Base-by-base conservation (phyloP, 495 filamentous ascomycete species). In the Hypoxylon subgilvum region DNA sequence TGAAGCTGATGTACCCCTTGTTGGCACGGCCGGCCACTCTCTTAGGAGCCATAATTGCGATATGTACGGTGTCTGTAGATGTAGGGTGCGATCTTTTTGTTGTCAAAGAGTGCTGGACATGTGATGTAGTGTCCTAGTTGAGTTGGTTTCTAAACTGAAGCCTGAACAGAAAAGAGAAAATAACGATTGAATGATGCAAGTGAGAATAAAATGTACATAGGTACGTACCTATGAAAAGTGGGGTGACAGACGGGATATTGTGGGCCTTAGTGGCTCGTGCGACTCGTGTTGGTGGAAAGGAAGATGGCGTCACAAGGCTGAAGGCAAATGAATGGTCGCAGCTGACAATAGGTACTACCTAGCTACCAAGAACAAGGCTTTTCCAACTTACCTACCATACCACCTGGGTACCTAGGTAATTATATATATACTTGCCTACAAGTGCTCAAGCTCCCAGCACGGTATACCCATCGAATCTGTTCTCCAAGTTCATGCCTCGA, bases 1-100 rank as follows among this genome's bases (percentile, higher is more conserved):
- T 72, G 4, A 71, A 72, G 45, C 63, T 46, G 28, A 79, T 19
- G 53, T 68, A 64, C 36, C 77, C 75, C 66, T 76, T 79, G 52
- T 66, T 62, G 42, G 66, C 55, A 35, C 61, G 57, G 34, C 57
- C 41, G 17, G 65, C 35, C 19, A 76, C 52, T 67, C 71, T 69
- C 61, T 70, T 72, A 41, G 76, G 72, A 36, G 76, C 57, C 78
- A 79, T 79, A 52, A 12, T 61, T 42, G 49, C 30, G 17, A 14
- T 49, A 18, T 50, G n/a, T 19, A 41, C 10, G 21, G n/a, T 16
- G 32, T 50, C 36, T 30, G 4, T 31, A 14, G 38, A 16, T 52
- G 12, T 10, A 10, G 14, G 9, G 6, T 35, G 43, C 18, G 21
- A 23, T 2, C 18, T 38, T 2, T 6, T 3, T 17, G 4, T 16